Percentiles rank a stretch among this genome's conserved stretches.
Evolutionary conservation across 202 grass and related monocot species (phyloP).

Genomic region (Cymbopogon flexuosus): DNA sequence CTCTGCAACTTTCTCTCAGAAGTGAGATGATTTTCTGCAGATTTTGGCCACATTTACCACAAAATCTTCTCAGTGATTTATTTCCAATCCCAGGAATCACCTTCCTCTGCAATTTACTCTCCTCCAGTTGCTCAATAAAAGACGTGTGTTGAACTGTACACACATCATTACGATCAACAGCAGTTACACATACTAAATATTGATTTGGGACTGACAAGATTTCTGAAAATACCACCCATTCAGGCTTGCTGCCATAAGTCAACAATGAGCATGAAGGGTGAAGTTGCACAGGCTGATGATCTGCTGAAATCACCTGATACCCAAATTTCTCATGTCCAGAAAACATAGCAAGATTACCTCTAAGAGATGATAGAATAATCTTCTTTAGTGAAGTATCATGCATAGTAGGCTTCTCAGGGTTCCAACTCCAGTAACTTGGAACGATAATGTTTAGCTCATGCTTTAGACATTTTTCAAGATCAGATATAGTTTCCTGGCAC

Average conservation of each 20-base stretch:
- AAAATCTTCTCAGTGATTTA: conserved; percentile 63
- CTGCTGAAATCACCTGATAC: conserved; percentile 77
- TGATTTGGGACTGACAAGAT: conserved; percentile 73
- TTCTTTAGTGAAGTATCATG: conserved; percentile 64
- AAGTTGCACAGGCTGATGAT: conserved; percentile 72
- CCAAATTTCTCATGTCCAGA: conserved; percentile 74
- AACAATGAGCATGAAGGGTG: conserved; percentile 84
- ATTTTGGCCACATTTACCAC: conserved; percentile 68
- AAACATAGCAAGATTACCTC: conserved; percentile 80
- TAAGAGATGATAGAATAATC: conserved; percentile 74
- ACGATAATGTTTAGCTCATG: conserved; percentile 70
- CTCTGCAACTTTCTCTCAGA: conserved; percentile 51
- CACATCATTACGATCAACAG: conserved; percentile 64
- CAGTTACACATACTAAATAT: conserved; percentile 92
- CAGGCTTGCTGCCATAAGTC: conserved; percentile 55
- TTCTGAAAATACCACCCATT: conserved; percentile 92
- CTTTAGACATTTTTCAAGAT: conserved; percentile 81
- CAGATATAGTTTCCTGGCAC: conserved; percentile 71
- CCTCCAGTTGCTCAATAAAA: conserved; percentile 56
- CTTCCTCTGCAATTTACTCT: conserved; percentile 64
- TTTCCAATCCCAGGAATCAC: conserved; percentile 56
- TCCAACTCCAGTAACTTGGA: conserved; percentile 84
- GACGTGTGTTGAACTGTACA: conserved; percentile 37
- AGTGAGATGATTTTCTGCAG: conserved; percentile 52
- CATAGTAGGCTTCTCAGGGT: conserved; percentile 50